These are phyloP conservation scores for Meyerozyma smithsonii DNA, from an alignment of 1,139 yeast genomes.

Conservation along the genomic window DNA sequence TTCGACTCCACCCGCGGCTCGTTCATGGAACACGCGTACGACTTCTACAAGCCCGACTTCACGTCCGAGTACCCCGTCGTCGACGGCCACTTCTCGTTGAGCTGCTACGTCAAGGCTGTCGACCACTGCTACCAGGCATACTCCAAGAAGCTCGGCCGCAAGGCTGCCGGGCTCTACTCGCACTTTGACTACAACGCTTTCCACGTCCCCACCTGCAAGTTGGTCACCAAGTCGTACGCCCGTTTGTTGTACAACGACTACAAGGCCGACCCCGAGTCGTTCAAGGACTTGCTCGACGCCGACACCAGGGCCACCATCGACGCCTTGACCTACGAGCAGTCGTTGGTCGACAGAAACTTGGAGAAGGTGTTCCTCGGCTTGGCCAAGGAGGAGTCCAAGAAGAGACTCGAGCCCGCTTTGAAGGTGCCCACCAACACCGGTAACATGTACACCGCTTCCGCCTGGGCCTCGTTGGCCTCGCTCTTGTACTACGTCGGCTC, in stretches of 20 bases:
- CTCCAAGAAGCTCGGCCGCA: conserved; percentile 64
- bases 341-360: conserved; percentile 72
- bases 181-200: conserved; percentile 92
- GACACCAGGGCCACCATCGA: conserved; percentile 59
- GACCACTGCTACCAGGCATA: conserved; percentile 83
- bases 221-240: conserved; percentile 89
- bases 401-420: conserved; percentile 76
- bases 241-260: conserved; percentile 89
- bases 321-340: conserved; percentile 64
- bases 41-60: conserved; percentile 97
- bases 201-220: conserved; percentile 98
- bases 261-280: conserved; percentile 57
- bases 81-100: conserved; percentile 92
- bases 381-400: conserved; percentile 66
- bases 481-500: conserved; percentile 70
- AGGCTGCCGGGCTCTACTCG: conserved; percentile 59
- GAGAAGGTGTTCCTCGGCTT: conserved; percentile 83
- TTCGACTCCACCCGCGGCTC: conserved; percentile 87
- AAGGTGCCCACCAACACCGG: conserved; percentile 95
- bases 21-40: conserved; percentile 94
- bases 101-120: conserved; percentile 91
- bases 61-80: conserved; percentile 95
- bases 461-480: conserved; percentile 84
- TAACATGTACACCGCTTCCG: conserved; percentile 96
- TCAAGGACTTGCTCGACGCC: conserved; percentile 43